Conservation (phyloP, 768 basidiomycete genomes). For the Lactarius psammicola region DNA sequence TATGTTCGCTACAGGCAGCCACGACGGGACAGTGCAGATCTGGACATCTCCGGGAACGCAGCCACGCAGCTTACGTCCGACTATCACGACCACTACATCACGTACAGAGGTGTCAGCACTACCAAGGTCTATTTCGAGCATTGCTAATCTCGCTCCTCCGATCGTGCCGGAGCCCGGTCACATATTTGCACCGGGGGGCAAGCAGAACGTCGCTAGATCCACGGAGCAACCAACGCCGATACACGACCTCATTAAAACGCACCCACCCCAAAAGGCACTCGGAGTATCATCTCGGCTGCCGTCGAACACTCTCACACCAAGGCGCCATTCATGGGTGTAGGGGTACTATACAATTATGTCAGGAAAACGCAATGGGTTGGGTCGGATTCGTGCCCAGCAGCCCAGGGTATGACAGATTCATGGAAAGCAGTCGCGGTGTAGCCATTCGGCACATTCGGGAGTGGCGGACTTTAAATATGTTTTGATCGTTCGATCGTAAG, state of each 20-base stretch:
- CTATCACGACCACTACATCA: constrained; percentile 1
- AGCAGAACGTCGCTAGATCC: background rate
- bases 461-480: no score
- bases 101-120: constrained; percentile 7
- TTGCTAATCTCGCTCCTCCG: background rate
- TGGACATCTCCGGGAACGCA: constrained; percentile 47
- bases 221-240: background rate
- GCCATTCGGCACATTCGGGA: no score
- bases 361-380: background rate
- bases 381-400: background rate
- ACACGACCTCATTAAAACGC: background rate
- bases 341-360: background rate
- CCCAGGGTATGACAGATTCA: background rate
- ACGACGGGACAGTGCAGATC: constrained; percentile 72
- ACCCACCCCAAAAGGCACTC: background rate
- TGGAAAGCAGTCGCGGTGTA: no score
- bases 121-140: background rate
- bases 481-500: no score
- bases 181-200: background rate
- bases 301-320: background rate
- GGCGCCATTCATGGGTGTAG: constrained; percentile 22
- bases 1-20: constrained; percentile 72
- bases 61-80: constrained; percentile 6
- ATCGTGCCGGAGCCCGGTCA: constrained; percentile 5
- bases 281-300: background rate